Evolutionary conservation across 2,329 filamentous ascomycete genomes (phyloP).

Genomic region (Calonectria ilicicola): DNA sequence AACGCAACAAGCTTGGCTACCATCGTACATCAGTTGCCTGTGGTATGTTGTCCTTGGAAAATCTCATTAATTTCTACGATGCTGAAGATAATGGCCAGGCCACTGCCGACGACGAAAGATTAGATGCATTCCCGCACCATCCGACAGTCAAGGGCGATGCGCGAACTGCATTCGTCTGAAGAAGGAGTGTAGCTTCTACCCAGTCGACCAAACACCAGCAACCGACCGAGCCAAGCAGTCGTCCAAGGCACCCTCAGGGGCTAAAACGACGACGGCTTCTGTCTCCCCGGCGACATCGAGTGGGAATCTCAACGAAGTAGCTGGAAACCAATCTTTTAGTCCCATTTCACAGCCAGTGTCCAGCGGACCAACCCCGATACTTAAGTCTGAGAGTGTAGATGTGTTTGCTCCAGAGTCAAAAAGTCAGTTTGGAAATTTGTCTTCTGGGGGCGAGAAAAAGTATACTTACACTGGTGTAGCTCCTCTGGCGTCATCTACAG

Average conservation of each 20-base stretch:
- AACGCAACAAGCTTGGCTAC: slow-evolving; percentile 92
- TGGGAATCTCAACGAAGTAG: slow-evolving; percentile 56
- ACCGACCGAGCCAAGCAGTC: slow-evolving; percentile 58
- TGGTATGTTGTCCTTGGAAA: slow-evolving; percentile 71
- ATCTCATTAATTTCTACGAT: not conserved
- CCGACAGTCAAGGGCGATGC: slow-evolving; percentile 82
- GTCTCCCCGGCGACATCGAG: slow-evolving; percentile 61
- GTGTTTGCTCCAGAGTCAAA: slow-evolving; percentile 54
- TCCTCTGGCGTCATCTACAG: slow-evolving; percentile 23
- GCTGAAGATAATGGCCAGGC: slow-evolving; percentile 61
- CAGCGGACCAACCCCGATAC: slow-evolving; percentile 57
- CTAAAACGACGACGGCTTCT: slow-evolving; percentile 52
- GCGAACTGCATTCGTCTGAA: slow-evolving; percentile 94
- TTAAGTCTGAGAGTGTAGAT: slow-evolving; percentile 53
- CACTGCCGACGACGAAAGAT: slow-evolving; percentile 96
- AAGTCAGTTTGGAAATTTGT: slow-evolving; percentile 53
- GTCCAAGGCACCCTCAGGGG: slow-evolving; percentile 52
- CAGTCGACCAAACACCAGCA: slow-evolving; percentile 81
- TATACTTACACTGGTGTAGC: slow-evolving; percentile 26
- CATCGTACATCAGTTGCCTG: slow-evolving; percentile 96
- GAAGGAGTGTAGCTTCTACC: slow-evolving; percentile 93
- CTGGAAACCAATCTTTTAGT: slow-evolving; percentile 55
- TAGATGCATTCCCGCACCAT: slow-evolving; percentile 82
- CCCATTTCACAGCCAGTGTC: slow-evolving; percentile 59
- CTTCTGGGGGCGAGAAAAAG: not conserved